These are phyloP conservation scores for Globisporangium paddicum DNA, from an alignment of 352 stramenopile species.

Conservation along the genomic window DNA sequence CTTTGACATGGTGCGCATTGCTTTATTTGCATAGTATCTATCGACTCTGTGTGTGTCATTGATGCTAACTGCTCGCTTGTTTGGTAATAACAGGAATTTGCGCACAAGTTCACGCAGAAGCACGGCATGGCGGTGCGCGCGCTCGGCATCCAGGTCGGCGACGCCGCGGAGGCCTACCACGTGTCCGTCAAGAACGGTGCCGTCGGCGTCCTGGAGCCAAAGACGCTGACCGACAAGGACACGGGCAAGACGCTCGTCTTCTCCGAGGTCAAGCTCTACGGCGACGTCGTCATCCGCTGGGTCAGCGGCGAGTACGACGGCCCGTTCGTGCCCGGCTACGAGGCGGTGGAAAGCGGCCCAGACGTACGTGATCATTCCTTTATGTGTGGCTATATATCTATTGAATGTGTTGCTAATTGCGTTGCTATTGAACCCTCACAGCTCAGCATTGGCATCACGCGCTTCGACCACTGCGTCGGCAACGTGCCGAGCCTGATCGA, in stretches of 20 bases:
- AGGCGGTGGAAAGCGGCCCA: slow-evolving; percentile 28
- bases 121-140: slow-evolving; percentile 80
- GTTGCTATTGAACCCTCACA: slow-evolving; percentile 17
- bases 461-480: slow-evolving; percentile 87
- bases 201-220: slow-evolving; percentile 45
- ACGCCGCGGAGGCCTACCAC: slow-evolving; percentile 78
- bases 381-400: not conserved
- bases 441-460: slow-evolving; percentile 73
- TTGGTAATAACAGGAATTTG: slow-evolving; percentile 24
- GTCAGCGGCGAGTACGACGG: slow-evolving; percentile 76
- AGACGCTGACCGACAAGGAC: slow-evolving; percentile 49
- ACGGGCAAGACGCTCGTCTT: slow-evolving; percentile 55
- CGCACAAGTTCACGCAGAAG: slow-evolving; percentile 75
- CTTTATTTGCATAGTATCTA: not conserved
- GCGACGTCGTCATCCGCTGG: slow-evolving; percentile 85
- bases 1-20: slow-evolving; percentile 39
- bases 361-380: slow-evolving; percentile 10
- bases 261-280: slow-evolving; percentile 85
- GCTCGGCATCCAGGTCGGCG: slow-evolving; percentile 75
- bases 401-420: not conserved
- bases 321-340: slow-evolving; percentile 78
- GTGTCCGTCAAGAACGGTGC: slow-evolving; percentile 69
- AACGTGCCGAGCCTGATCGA: slow-evolving; percentile 90
- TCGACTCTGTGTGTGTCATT: not conserved
- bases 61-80: not conserved